Base-by-base conservation (phyloP, 2,329 filamentous ascomycete species). In the Clarireedia paspali region DNA sequence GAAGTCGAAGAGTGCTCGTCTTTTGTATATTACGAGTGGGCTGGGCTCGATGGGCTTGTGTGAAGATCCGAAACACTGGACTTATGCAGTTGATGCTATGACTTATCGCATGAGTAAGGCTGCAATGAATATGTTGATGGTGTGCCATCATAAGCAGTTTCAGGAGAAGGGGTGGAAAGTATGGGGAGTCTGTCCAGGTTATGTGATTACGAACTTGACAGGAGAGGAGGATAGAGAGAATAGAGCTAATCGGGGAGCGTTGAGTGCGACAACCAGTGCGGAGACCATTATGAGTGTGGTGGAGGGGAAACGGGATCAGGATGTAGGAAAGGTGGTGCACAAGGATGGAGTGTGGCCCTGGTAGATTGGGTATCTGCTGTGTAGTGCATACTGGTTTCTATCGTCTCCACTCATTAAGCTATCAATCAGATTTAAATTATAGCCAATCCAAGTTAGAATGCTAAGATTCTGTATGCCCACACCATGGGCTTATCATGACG, bases 191-290 rank as follows among this genome's bases (percentile, higher is more conserved):
- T 67, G 65, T 23, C 70, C 70, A 4, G 69, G 70, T 0, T 71
- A 69, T 53, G 64, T 72, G 39, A 66, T 70, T 49, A 71, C 69
- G 6, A 68, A 72, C 47, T 63, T 65, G 47, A 61, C 55, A 46
- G 56, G 59, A 9, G 27, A 49, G 47, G 15, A 20, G 6, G 27
- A 34, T 38, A 49, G 9, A 6, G 20, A 58, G n/a, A 23, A 12
- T 34, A 38, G 27, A 36, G 26, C 30, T 17, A 15, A 36, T 7
- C 26, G 1, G 14, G 47, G n/a, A n/a, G 24, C 27, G 6, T 7
- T 20, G 1, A 46, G 20, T 46, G 5, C 42, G 17, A 7, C 17
- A 6, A 46, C 6, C 6, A 24, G 20, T 14, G 20, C 42, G 24
- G 7, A 49, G 27, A 34, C 34, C 1, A 36, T 49, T 7, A 7